Percentiles rank a stretch among this genome's conserved stretches.
Conservation (phyloP, 768 basidiomycete genomes). For the Boletus subparvulus region DNA sequence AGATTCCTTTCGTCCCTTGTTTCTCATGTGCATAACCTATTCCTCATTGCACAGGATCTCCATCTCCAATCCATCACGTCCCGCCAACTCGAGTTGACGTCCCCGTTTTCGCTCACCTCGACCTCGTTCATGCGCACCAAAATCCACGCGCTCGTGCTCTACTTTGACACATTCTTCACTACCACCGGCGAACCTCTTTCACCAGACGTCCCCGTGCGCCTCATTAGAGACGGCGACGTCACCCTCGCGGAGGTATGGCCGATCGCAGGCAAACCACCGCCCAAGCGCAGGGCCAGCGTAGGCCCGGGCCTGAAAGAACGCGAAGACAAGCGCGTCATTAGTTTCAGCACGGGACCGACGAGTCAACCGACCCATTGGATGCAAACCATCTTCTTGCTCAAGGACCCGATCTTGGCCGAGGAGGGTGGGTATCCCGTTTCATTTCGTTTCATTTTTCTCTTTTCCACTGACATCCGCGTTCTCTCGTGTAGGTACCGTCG, state of each 20-base stretch:
- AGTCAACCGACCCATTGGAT: slow-evolving; percentile 96
- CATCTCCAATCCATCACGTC: slow-evolving; percentile 60
- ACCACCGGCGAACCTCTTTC: slow-evolving; percentile 53
- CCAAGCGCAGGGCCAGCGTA: slow-evolving; percentile 58
- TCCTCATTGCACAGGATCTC: slow-evolving; percentile 58
- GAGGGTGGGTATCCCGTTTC: slow-evolving; percentile 54
- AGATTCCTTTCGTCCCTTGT: slow-evolving; percentile 6
- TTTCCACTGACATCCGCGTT: not conserved
- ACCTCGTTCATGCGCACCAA: slow-evolving; percentile 60
- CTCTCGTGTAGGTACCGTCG: slow-evolving; percentile 55
- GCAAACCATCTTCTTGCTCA: slow-evolving; percentile 86
- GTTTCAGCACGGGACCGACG: slow-evolving; percentile 88
- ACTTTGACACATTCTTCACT: slow-evolving; percentile 95
- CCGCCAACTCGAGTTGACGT: slow-evolving; percentile 76
- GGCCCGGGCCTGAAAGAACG: slow-evolving; percentile 44
- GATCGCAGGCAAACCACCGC: slow-evolving; percentile 62
- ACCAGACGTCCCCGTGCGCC: slow-evolving; percentile 50
- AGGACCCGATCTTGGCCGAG: slow-evolving; percentile 70
- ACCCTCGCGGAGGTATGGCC: slow-evolving; percentile 79
- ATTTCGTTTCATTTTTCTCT: not conserved
- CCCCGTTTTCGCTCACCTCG: slow-evolving; percentile 71
- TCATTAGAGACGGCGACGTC: slow-evolving; percentile 58
- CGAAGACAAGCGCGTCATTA: slow-evolving; percentile 44
- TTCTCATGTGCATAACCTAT: not conserved
- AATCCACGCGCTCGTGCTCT: slow-evolving; percentile 79